Conservation (phyloP, 306 rosid genomes). For the Elaeagnus macrophylla region DNA sequence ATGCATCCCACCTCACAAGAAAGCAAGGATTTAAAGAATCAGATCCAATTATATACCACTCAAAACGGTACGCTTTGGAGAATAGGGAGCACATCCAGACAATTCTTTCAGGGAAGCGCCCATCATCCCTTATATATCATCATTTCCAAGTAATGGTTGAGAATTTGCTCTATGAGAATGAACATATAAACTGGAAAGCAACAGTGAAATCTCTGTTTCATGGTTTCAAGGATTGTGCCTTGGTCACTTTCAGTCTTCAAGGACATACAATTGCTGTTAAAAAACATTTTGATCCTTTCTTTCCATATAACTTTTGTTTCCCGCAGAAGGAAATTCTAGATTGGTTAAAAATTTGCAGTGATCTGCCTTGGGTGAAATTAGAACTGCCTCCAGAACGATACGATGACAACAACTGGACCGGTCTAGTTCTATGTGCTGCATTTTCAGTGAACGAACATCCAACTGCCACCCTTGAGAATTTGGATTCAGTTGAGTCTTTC, state of each 20-base stretch:
- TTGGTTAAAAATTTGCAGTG: neutral
- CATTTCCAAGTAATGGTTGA: neutral
- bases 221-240: neutral
- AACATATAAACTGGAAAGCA: neutral
- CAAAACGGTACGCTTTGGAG: neutral
- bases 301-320: neutral
- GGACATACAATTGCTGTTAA: neutral
- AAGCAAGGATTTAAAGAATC: neutral
- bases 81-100: neutral
- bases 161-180: too few species aligned
- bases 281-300: neutral
- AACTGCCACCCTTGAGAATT: neutral
- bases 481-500: neutral
- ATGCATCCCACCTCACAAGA: neutral
- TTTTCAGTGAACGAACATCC: neutral
- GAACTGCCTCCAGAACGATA: neutral
- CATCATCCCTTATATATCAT: neutral
- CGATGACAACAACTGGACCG: conserved; percentile 3
- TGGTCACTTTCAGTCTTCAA: neutral
- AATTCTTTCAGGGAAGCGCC: neutral
- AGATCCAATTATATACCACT: neutral
- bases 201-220: neutral
- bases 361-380: neutral
- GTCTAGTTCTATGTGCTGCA: conserved; percentile 8
- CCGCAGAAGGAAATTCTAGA: neutral